phyloP scores from a whole-genome alignment of 108 stramenopile species.

The Nitzschia sp. region DNA sequence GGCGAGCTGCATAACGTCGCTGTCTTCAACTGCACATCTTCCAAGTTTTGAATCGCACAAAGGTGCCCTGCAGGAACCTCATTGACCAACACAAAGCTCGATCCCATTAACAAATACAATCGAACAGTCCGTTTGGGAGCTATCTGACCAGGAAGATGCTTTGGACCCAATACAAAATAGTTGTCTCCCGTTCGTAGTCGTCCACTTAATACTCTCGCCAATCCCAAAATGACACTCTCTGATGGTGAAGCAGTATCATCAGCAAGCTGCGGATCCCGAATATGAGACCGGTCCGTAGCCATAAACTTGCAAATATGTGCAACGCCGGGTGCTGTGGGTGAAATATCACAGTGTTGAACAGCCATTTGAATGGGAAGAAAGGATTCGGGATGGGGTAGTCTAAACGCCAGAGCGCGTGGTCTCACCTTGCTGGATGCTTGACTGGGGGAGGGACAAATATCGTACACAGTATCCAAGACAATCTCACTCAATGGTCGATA shows the following conservation, averaged over 20 bases:
- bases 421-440: conserved; percentile 56
- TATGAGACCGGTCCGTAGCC: conserved; percentile 48
- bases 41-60: conserved; percentile 84
- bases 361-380: conserved; percentile 48
- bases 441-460: conserved; percentile 69
- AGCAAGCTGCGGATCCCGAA: conserved; percentile 65
- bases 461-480: conserved; percentile 76
- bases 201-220: conserved; percentile 80
- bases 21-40: conserved; percentile 80
- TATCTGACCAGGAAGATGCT: conserved; percentile 38
- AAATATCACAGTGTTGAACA: conserved; percentile 53
- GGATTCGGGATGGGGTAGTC: conserved; percentile 22
- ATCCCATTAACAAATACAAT: conserved; percentile 86
- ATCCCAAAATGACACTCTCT: conserved; percentile 61
- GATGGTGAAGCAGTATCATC: conserved; percentile 23
- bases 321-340: conserved; percentile 50
- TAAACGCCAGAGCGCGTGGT: conserved; percentile 59
- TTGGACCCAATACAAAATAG: conserved; percentile 76
- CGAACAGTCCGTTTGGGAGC: conserved; percentile 37
- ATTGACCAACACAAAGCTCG: conserved; percentile 75
- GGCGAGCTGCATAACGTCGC: conserved; percentile 64
- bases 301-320: conserved; percentile 87
- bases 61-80: conserved; percentile 88
- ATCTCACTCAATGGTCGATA: conserved; percentile 80
- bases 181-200: conserved; percentile 56